Conservation (phyloP, 2,329 filamentous ascomycete genomes). For the Diplodia mutila region DNA sequence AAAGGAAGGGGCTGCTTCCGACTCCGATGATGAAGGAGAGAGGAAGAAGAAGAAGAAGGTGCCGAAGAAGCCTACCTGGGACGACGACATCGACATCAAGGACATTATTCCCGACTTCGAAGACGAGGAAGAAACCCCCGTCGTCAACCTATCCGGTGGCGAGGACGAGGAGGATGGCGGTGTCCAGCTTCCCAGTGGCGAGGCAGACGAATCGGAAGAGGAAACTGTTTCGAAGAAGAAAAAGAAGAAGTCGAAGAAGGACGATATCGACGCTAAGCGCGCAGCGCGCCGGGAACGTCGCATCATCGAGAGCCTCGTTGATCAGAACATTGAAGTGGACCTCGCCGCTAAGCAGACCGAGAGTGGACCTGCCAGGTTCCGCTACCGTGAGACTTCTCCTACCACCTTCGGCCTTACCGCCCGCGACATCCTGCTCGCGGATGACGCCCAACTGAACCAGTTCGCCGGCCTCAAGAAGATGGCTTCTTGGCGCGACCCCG, state of each 20-base stretch:
- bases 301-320: slow-evolving; percentile 83
- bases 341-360: slow-evolving; percentile 56
- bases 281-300: slow-evolving; percentile 78
- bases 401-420: slow-evolving; percentile 87
- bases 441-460: slow-evolving; percentile 82
- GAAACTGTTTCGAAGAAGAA: slow-evolving; percentile 36
- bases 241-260: slow-evolving; percentile 50
- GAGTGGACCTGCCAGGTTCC: slow-evolving; percentile 66
- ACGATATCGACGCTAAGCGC: slow-evolving; percentile 63
- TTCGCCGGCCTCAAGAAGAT: slow-evolving; percentile 95
- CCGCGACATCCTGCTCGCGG: slow-evolving; percentile 87
- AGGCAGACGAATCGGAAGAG: slow-evolving; percentile 44
- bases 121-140: slow-evolving; percentile 52
- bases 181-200: slow-evolving; percentile 8
- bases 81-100: slow-evolving; percentile 96
- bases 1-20: slow-evolving; percentile 50
- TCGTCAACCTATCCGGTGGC: slow-evolving; percentile 61
- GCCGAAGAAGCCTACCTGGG: slow-evolving; percentile 85
- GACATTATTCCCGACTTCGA: slow-evolving; percentile 89
- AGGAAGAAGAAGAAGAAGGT: slow-evolving; percentile 58
- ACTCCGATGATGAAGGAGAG: slow-evolving; percentile 30
- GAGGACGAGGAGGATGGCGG: slow-evolving; percentile 48
- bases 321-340: slow-evolving; percentile 77
- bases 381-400: slow-evolving; percentile 92
- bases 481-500: slow-evolving; percentile 81